A percentile compares a stretch with the other conserved stretches of the same genome.
phyloP scores from a whole-genome alignment of 352 stramenopile genomes.

The Pythium vanterpoolii region DNA sequence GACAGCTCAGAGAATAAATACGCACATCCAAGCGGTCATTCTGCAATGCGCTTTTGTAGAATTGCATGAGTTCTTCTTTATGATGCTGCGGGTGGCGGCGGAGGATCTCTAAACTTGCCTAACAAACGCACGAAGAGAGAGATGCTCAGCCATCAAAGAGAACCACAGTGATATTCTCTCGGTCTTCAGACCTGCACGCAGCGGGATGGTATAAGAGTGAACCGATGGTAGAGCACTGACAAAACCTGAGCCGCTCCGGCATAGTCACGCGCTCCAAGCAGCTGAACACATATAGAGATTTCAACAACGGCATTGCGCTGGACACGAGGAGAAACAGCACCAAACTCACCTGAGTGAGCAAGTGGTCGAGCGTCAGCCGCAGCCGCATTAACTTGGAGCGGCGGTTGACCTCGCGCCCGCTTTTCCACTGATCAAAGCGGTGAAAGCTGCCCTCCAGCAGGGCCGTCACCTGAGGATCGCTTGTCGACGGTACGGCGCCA shows the following conservation, averaged over 20 bases:
- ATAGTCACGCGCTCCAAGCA: slow-evolving; percentile 70
- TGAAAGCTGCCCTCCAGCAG: slow-evolving; percentile 26
- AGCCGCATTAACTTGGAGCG: slow-evolving; percentile 32
- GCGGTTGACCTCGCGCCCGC: slow-evolving; percentile 14
- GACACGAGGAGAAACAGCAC: background rate
- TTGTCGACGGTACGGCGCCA: slow-evolving; percentile 7
- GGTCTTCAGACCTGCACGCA: slow-evolving; percentile 53
- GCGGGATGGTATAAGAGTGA: slow-evolving; percentile 44
- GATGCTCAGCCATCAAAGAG: background rate
- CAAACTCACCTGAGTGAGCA: slow-evolving; percentile 42
- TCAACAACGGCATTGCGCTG: background rate
- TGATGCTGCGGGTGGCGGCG: slow-evolving; percentile 46
- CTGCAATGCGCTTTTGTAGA: slow-evolving; percentile 49
- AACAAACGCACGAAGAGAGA: background rate
- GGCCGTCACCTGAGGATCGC: slow-evolving; percentile 38
- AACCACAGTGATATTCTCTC: background rate
- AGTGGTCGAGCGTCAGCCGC: slow-evolving; percentile 40
- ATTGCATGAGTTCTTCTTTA: slow-evolving; percentile 46
- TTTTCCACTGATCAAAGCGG: slow-evolving; percentile 63
- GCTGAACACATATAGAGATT: slow-evolving; percentile 23
- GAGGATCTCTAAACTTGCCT: slow-evolving; percentile 79
- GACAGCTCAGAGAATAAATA: background rate
- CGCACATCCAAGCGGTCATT: slow-evolving; percentile 50
- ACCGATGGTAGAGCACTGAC: slow-evolving; percentile 64
- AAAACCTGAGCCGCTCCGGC: slow-evolving; percentile 62